A percentile compares a stretch with the other conserved stretches of the same genome.
These are phyloP conservation scores for Leptographium galeiforme DNA, from an alignment of 2,329 filamentous ascomycete species.

Conservation along the genomic window DNA sequence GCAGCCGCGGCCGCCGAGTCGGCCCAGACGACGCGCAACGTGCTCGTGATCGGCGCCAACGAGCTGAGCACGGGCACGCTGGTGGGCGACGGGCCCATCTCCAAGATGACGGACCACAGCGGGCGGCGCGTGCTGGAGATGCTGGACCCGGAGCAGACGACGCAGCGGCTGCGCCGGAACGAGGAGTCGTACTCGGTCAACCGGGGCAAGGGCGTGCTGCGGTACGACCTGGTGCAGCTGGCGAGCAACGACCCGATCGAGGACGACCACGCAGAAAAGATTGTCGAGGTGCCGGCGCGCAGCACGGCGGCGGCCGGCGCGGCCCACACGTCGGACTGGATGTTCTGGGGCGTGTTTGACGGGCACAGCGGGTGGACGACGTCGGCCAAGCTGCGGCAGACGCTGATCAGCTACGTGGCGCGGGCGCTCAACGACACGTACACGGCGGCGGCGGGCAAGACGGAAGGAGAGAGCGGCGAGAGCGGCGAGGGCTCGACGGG, in stretches of 20 bases:
- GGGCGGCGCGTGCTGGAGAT: conserved; percentile 85
- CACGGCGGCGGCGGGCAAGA: conserved; percentile 43
- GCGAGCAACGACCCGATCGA: conserved; percentile 97
- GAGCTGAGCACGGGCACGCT: conserved; percentile 81
- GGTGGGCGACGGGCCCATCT: conserved; percentile 71
- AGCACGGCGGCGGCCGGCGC: conserved; percentile 17
- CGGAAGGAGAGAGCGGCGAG: too few relatives aligned
- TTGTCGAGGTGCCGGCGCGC: conserved; percentile 69
- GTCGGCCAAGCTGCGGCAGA: conserved; percentile 86
- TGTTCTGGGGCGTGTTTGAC: conserved; percentile 99
- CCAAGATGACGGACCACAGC: conserved; percentile 75
- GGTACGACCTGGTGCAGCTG: conserved; percentile 89
- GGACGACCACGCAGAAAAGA: conserved; percentile 96
- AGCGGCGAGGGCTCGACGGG: conserved; percentile 15
- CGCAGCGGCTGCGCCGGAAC: conserved; percentile 72
- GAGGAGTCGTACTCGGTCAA: conserved; percentile 89
- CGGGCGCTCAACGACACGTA: conserved; percentile 88
- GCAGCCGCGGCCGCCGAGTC: neutral
- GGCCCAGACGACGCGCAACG: conserved; percentile 37
- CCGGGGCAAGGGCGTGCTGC: conserved; percentile 76
- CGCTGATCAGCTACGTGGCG: conserved; percentile 82
- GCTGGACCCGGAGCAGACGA: conserved; percentile 89
- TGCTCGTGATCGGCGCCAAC: conserved; percentile 80
- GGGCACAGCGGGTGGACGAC: conserved; percentile 98
- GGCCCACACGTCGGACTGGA: conserved; percentile 66